Base-by-base conservation (phyloP, 2,329 filamentous ascomycete species). In the Xylariaceae sp. region DNA sequence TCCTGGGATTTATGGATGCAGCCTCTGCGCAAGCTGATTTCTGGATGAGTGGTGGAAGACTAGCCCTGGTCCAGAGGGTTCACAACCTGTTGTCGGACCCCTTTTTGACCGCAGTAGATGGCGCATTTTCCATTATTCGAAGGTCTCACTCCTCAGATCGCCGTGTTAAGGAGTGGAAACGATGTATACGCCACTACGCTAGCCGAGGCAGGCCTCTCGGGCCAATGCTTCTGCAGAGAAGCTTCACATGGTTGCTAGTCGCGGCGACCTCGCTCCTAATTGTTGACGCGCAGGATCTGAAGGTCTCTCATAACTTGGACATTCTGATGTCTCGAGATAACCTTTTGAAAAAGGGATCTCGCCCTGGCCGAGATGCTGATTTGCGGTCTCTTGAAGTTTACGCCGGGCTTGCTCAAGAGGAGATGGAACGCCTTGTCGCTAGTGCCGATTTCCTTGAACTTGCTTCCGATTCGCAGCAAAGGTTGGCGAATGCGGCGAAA, bases 1-100 rank as follows among this genome's bases (percentile, higher is more conserved):
- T 99, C n/a, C 76, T 96, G 23, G 95, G 94, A 0, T 97, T 99
- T 71, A 76, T 99, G 55, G 86, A 93, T 69, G 92, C 92, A 18
- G 87, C 88, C 3, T 86, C 92, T 2, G 84, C 86, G 4, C 85
- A 92, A 70, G 84, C 88, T 8, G 83, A 87, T 62, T 93, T 97
- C 67, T 99, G 92, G 91, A 85, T 78, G 60, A 79, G 88, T 1
- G 82, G 84, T 2, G 89, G 94, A 65, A 85, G 92, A 56, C 75
- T 95, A 34, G 80, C 82, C 2, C 75, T 97, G 51, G 83, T 97
- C 13, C 83, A 88, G 61, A 82, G 85, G 52, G 75, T 96, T 39
- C 86, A 86, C 56, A 79, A 81, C 37, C 81, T 96, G 15, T 78
- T 99, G 10, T 93, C 91, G 0, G 92, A 96, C 68, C 80, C 85